Percentiles rank a stretch among this genome's conserved stretches.
phyloP scores from a whole-genome alignment of 441 rosid species.

The Jatropha podagrica region DNA sequence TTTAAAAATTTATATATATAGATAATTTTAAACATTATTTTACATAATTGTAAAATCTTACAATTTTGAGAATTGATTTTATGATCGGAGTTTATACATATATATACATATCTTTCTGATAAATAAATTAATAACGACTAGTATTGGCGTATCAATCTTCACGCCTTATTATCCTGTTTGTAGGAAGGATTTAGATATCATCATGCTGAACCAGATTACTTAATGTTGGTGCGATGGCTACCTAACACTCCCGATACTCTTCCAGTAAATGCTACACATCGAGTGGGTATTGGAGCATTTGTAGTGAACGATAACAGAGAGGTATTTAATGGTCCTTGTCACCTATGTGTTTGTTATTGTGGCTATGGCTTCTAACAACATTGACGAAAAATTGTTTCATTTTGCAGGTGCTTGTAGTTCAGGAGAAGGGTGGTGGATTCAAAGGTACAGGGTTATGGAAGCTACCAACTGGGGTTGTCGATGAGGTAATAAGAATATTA shows the following conservation, averaged over 20 bases:
- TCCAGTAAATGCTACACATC: conserved; percentile 74
- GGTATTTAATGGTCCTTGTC: conserved; percentile 31
- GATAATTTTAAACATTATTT: no score
- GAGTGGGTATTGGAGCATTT: conserved; percentile 72
- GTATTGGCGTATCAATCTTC: neutral
- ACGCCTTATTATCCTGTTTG: neutral
- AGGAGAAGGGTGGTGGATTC: conserved; percentile 62
- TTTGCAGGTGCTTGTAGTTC: conserved; percentile 69
- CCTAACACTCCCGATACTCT: conserved; percentile 43
- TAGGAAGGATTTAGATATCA: conserved; percentile 88
- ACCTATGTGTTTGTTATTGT: neutral
- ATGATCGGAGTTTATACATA: no score
- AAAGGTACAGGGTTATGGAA: conserved; percentile 62
- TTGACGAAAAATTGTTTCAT: neutral
- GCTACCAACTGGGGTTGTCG: conserved; percentile 69
- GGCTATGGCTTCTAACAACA: neutral
- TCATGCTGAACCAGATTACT: conserved; percentile 73
- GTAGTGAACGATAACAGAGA: conserved; percentile 44
- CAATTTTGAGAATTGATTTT: no score
- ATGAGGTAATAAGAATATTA: conserved; percentile 46
- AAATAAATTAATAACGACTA: neutral
- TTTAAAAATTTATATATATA: no score
- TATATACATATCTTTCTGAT: no score
- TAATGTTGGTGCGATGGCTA: conserved; percentile 85
- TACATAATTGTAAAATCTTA: no score